phyloP scores from a whole-genome alignment of 2,329 filamentous ascomycete species.

The Ascochyta rabiei region DNA sequence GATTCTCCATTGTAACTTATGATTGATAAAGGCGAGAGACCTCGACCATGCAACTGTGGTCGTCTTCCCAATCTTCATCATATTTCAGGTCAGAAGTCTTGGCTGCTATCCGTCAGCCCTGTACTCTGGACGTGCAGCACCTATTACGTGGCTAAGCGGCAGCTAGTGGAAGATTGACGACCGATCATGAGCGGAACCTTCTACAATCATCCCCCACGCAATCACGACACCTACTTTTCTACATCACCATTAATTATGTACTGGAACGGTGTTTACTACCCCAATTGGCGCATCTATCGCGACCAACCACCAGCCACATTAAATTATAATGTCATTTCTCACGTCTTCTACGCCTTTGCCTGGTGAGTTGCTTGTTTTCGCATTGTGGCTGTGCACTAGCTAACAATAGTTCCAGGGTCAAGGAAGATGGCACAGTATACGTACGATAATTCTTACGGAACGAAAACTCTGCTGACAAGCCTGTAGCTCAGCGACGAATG shows the following conservation, averaged over 20 bases:
- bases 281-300: constrained; percentile 76
- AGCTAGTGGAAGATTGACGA: constrained; percentile 29
- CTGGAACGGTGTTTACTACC: constrained; percentile 81
- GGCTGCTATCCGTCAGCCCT: constrained; percentile 21
- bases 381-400: constrained; percentile 17
- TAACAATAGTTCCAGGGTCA: constrained; percentile 59
- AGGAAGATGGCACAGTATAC: constrained; percentile 74
- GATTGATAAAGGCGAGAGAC: background rate
- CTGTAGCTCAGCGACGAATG: constrained; percentile 76
- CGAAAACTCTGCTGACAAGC: constrained; percentile 22
- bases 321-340: constrained; percentile 77
- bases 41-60: background rate
- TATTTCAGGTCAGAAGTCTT: constrained; percentile 8
- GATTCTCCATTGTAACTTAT: background rate
- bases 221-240: constrained; percentile 37
- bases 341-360: constrained; percentile 84
- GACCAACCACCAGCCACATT: constrained; percentile 75
- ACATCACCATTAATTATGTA: constrained; percentile 46
- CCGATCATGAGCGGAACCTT: constrained; percentile 41
- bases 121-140: constrained; percentile 36
- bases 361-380: constrained; percentile 49
- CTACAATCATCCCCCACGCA: constrained; percentile 24
- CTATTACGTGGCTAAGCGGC: constrained; percentile 38
- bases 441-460: constrained; percentile 60
- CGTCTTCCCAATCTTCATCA: background rate